Evolutionary conservation across 257 asterid species (phyloP).

Genomic region (Cynanchum wilfordii): DNA sequence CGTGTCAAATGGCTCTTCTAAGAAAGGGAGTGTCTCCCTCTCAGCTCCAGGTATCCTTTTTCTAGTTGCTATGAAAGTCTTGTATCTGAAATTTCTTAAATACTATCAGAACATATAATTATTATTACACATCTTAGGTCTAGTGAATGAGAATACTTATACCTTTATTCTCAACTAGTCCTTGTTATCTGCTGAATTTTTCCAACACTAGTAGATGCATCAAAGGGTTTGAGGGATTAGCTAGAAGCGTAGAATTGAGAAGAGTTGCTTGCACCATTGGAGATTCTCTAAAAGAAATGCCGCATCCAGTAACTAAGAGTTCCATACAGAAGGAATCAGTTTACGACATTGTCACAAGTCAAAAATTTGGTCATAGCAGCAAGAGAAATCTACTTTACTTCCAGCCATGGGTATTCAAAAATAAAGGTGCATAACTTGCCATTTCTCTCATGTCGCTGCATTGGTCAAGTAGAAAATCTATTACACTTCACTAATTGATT

Average conservation of each 20-base stretch:
- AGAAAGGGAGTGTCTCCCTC: no score
- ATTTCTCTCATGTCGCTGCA: constrained; percentile 74
- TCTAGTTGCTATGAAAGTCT: no score
- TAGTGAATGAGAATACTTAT: no score
- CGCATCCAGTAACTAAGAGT: constrained; percentile 99
- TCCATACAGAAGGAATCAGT: constrained; percentile 44
- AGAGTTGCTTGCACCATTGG: constrained; percentile 91
- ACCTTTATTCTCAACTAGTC: constrained; percentile 45
- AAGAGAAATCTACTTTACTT: constrained; percentile 35
- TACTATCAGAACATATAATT: not conserved
- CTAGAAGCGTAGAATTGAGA: constrained; percentile 46
- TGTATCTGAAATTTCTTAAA: not conserved
- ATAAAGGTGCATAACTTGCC: constrained; percentile 95
- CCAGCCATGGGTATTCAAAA: constrained; percentile 68
- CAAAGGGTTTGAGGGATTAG: constrained; percentile 46
- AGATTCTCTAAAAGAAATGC: constrained; percentile 76
- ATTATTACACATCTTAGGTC: no score
- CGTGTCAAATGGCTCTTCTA: no score
- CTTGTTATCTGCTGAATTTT: constrained; percentile 34
- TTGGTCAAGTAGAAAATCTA: constrained; percentile 7
- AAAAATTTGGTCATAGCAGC: not conserved
- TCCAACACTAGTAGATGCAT: constrained; percentile 72
- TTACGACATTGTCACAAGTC: no score
- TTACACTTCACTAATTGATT: not conserved
- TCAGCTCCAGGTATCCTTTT: no score